phyloP scores from a whole-genome alignment of 192 early-diverging fungal species.

The Backusella psychrophila region DNA sequence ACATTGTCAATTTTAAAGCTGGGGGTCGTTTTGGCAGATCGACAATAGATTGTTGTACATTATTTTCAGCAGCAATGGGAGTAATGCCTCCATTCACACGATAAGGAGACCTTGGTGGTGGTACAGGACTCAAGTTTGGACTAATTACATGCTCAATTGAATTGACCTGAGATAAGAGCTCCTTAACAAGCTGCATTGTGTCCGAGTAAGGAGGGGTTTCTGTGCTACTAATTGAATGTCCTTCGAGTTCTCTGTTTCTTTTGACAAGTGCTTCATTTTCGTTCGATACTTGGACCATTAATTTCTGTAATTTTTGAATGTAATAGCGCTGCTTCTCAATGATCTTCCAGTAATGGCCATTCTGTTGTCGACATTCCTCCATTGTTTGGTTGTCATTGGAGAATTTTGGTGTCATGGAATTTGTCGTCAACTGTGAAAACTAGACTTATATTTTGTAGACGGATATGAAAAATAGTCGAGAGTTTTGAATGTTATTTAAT shows the following conservation, averaged over 20 bases:
- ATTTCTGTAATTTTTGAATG: conserved; percentile 83
- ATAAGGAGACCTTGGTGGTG: conserved; percentile 33
- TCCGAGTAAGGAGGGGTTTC: neutral
- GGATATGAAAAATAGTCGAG: neutral
- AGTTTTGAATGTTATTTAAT: neutral
- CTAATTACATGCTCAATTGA: neutral
- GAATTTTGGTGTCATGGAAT: neutral
- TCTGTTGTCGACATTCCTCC: conserved; percentile 46
- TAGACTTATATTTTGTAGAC: neutral
- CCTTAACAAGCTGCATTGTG: neutral
- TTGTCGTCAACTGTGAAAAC: neutral
- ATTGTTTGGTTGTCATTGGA: neutral
- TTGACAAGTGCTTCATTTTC: conserved; percentile 39
- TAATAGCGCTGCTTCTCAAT: conserved; percentile 85
- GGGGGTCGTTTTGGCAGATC: conserved; percentile 6
- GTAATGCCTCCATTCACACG: neutral
- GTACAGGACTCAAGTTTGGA: conserved; percentile 12
- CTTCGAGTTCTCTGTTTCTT: neutral
- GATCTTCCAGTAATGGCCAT: conserved; percentile 87
- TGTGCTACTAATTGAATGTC: neutral
- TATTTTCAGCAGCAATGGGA: neutral
- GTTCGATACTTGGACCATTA: conserved; percentile 33
- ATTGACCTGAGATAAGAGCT: neutral
- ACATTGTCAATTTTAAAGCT: conserved; percentile 5
- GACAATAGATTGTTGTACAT: neutral